Evolutionary conservation across 2,329 filamentous ascomycete genomes (phyloP), one percentile per base, ranked within the genome.

Genomic region (Sclerotinia trifoliorum): DNA sequence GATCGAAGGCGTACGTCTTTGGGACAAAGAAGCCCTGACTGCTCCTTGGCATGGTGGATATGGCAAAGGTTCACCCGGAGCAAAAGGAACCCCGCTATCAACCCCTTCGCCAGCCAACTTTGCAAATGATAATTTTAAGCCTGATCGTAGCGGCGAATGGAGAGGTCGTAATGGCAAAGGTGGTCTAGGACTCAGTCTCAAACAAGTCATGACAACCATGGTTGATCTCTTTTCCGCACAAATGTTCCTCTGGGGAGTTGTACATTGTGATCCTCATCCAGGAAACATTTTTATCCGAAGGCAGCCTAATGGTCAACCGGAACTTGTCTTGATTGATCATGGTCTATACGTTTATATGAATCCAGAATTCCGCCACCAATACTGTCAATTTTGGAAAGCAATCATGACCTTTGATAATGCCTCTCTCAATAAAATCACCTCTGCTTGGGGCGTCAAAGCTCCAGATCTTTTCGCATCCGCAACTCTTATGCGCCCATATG

Each of bases 231-330:
- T 98, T 82, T 92, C 90, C n/a, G 94, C 93, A 2, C 94, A 98
- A 77, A 98, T 98, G 85, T 99, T 97, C 83, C 90, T 96, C 72
- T 98, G 93, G 92, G 95, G 95, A 17, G 86, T 92, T 55, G 92
- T 98, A 0, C 94, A 99, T 81, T 97, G 94, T 80, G 95, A 99
- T 78, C 95, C 95, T 13, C 95, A 99, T 77, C 95, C 95, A 1
- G 94, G 94, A 39, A 99, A 99, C 80, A 95, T 98, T 78, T 97
- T 99, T 81, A 90, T 98, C 76, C 90, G 95, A 11, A 90, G 95
- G 11, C 83, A 92, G 21, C 91, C 93, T 1, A 89, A 85, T 55
- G 94, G 94, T n/a, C 85, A 88, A 55, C 85, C 94, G 0, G 93
- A 99, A 81, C 85, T 99, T 42, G 94, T 98, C 0, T 88, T 99